phyloP scores from a whole-genome alignment of 2,329 filamentous ascomycete species.

The Beauveria caledonica region DNA sequence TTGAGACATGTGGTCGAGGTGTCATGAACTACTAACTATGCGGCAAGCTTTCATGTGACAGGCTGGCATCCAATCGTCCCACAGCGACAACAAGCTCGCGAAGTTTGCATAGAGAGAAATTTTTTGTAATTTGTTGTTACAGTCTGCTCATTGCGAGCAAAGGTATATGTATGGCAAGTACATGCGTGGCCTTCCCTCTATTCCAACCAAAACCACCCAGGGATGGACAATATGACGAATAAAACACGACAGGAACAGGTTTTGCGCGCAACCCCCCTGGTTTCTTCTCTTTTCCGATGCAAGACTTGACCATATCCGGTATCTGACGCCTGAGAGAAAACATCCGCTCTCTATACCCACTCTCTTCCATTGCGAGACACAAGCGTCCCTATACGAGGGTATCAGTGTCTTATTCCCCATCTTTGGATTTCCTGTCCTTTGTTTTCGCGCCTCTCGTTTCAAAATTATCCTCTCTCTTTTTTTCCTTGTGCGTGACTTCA shows the following conservation, averaged over 20 bases:
- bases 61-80: not conserved
- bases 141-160: conserved; percentile 1
- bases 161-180: not conserved
- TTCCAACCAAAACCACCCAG: not conserved
- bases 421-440: not conserved
- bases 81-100: not conserved
- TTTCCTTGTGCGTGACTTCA: not conserved
- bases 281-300: not conserved
- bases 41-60: too few relatives aligned
- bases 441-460: not conserved
- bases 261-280: not conserved
- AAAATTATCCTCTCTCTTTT: not conserved
- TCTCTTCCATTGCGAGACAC: too few relatives aligned
- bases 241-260: not conserved
- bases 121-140: conserved; percentile 7
- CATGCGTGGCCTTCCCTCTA: not conserved
- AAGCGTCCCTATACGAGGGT: too few relatives aligned
- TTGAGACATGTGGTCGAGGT: too few relatives aligned
- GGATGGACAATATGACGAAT: not conserved
- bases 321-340: not conserved
- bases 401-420: too few relatives aligned
- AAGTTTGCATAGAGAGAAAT: not conserved
- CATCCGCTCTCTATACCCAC: not conserved
- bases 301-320: not conserved
- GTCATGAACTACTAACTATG: not conserved